Base-by-base conservation (phyloP, 2,329 filamentous ascomycete genomes). In the Magnaporthiopsis rhizophila region DNA sequence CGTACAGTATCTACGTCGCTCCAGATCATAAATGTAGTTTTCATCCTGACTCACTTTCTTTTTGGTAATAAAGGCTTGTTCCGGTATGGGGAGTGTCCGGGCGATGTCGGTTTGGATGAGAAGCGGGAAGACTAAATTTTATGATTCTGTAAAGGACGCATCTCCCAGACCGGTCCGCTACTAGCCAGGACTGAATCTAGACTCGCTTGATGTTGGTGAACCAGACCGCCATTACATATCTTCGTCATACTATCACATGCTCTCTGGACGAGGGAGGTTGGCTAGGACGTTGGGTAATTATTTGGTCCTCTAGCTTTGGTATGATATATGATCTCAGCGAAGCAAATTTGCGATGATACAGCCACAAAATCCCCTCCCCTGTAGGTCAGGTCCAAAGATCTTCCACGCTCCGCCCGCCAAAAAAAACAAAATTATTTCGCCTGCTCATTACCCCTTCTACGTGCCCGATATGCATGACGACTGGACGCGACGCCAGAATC, bases 381-480 rank as follows among this genome's bases (percentile, higher is more conserved):
- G 34, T 65, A 63, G 58, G 32, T 65, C 45, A 60, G 30, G 59
- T 60, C 62, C 62, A 65, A 64, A 65, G 45, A 62, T 64, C 56
- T 30, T 60, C 24, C n/a, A 13, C 24, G 34, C 24, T 57, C 56
- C 38, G 30, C 30, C 45, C n/a, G 36, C 30, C 38, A 56, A 63
- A 38, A 63, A 38, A 58, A 57, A 24, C 61, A 45, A 38, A 12
- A 61, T 63, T 56, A 59, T 7, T 34, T 28, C 45, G 45, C 45
- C 45, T 53, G 58, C 9, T 13, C 58, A 60, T 34, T 36, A 60
- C 18, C 12, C 26, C 34, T 36, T 18, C 2, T 18, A n/a, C 3
- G 8, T n/a, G n/a, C 3, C 45, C 45, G 21, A 24, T 53, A 53
- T 24, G 6, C n/a, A 53, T 53, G 21, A 24, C 45, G 21, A 53